Evolutionary conservation across 345 rosid genomes (phyloP), one percentile per base, ranked within the genome.

Genomic region (Psidium friedrichsthalianum): DNA sequence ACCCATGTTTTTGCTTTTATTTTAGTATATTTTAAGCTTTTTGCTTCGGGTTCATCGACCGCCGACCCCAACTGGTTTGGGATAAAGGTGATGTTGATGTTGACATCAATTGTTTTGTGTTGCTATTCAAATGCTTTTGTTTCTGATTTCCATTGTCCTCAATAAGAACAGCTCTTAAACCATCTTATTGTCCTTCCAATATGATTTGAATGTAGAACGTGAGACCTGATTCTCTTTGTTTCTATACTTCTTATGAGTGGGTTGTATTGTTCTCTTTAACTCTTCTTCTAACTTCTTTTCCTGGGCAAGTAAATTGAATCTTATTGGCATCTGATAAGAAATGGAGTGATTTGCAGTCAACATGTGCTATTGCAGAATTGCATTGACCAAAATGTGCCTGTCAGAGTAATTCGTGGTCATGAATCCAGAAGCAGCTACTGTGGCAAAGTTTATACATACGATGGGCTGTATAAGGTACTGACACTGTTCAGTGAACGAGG

Each of bases 361-460:
- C 87, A 78, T 61, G 40, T 84, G 87, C 82, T 74, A 82, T 86
- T 93, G 88, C 93, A 96, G 99, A 94, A 97, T 85, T 93, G 94
- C 84, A 90, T 90, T 52, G 96, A 93, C 16, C 91, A 91, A 56
- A 27, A 86, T 29, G 91, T 93, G 82, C 93, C 98, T 74, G 97
- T 97, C 74, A 91, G 99, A 89, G 99, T 97, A 56, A 74, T 92
- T 86, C 98, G 99, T 56, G 99, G 99, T 80, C 99, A 94, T 84
- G 88, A 90, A 51, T 94, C 91, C 84, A 44, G 52, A 20, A 92
- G 90, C 86, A 96, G 99, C 91, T 96, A 95, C 87, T 82, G 90
- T 87, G 93, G 94, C 84, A 95, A 84, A 87, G 90, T 95, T 80
- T 97, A 95, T 87, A 94, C 98, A 21, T 97, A 97, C 74, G 99